phyloP scores from a whole-genome alignment of 2,329 filamentous ascomycete genomes.

The Hypoxylon sp. region DNA sequence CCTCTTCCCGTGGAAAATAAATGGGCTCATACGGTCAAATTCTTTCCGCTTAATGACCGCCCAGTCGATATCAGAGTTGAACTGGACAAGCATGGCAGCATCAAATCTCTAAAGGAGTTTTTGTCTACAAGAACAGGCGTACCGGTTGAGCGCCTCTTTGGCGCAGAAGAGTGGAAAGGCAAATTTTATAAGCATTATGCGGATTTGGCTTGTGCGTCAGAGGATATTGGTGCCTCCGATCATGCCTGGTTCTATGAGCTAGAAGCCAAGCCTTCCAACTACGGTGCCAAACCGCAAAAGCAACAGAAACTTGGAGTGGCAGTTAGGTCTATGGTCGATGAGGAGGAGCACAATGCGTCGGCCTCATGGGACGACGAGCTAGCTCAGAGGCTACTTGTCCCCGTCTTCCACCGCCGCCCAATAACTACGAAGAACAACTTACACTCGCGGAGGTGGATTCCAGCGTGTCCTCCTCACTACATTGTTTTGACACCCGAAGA shows the following conservation, averaged over 20 bases:
- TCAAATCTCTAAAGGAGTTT: constrained; percentile 78
- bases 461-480: constrained; percentile 70
- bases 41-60: constrained; percentile 79
- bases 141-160: constrained; percentile 76
- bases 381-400: constrained; percentile 77
- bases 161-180: constrained; percentile 84
- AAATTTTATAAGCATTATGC: constrained; percentile 91
- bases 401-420: constrained; percentile 74
- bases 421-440: constrained; percentile 50
- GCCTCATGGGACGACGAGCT: constrained; percentile 71
- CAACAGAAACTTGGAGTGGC: constrained; percentile 58
- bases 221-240: constrained; percentile 78
- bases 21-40: constrained; percentile 82
- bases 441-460: constrained; percentile 56
- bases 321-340: constrained; percentile 64
- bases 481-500: constrained; percentile 83
- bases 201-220: constrained; percentile 76
- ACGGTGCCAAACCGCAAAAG: constrained; percentile 65
- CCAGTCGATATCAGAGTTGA: constrained; percentile 84
- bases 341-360: constrained; percentile 54
- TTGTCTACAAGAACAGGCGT: constrained; percentile 78
- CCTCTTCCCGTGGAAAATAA: constrained; percentile 89
- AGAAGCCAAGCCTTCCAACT: constrained; percentile 84
- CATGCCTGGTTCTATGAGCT: constrained; percentile 82
- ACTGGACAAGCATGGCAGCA: constrained; percentile 80